phyloP scores from a whole-genome alignment of 1,139 yeast genomes.

The Pichiaceae sp. region DNA sequence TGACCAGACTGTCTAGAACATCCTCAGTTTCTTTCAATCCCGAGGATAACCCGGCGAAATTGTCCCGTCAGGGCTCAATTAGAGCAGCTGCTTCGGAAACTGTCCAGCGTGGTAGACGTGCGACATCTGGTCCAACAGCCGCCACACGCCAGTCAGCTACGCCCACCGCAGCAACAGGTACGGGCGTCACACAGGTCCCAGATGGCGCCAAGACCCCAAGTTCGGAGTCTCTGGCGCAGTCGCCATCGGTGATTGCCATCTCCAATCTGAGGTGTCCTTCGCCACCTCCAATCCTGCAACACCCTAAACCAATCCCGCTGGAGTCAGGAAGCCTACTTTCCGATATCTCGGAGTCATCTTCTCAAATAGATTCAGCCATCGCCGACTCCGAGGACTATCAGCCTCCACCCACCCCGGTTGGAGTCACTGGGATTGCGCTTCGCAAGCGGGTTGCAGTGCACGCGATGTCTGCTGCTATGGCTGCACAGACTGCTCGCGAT shows the following conservation, averaged over 20 bases:
- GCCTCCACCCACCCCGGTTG: neutral
- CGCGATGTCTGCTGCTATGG: slow-evolving; percentile 27
- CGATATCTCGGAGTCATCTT: neutral
- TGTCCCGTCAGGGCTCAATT: slow-evolving; percentile 11
- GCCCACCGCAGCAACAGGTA: neutral
- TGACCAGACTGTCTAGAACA: neutral
- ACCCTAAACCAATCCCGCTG: slow-evolving; percentile 10
- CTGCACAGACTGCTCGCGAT: slow-evolving; percentile 26
- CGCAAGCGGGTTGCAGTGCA: slow-evolving; percentile 29
- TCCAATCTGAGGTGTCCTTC: slow-evolving; percentile 57
- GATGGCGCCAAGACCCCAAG: slow-evolving; percentile 1
- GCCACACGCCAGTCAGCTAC: too few species aligned
- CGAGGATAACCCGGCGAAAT: slow-evolving; percentile 7
- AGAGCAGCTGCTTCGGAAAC: slow-evolving; percentile 1
- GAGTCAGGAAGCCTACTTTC: neutral
- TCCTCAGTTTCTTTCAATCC: slow-evolving; percentile 12
- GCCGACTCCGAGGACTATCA: neutral
- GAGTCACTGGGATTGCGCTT: slow-evolving; percentile 42
- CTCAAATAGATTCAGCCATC: neutral
- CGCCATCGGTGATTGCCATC: slow-evolving; percentile 37
- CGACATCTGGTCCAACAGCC: neutral
- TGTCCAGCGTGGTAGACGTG: neutral
- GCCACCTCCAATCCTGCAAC: slow-evolving; percentile 58
- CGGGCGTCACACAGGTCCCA: neutral
- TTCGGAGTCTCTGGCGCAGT: slow-evolving; percentile 8